A percentile compares a stretch with the other conserved stretches of the same genome.
These are phyloP conservation scores for Thalassiosira allenii DNA, from an alignment of 352 stramenopile genomes.

Conservation along the genomic window DNA sequence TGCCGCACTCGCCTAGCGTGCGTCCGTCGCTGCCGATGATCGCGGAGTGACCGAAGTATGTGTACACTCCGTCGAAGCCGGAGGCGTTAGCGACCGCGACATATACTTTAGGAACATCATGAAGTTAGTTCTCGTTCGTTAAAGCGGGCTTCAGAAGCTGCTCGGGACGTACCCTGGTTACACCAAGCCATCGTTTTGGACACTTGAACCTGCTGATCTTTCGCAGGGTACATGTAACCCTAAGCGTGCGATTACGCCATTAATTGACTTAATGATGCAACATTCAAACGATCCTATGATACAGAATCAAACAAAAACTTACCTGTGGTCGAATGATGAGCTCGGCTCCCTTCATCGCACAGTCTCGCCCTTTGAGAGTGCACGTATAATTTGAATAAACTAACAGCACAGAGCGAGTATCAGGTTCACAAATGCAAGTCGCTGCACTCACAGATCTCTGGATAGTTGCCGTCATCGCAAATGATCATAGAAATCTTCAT, in stretches of 20 bases:
- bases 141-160: too few species aligned
- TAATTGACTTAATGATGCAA: too few species aligned
- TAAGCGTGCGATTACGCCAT: too few species aligned
- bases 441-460: conserved; percentile 66
- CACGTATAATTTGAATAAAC: background rate
- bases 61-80: conserved; percentile 80
- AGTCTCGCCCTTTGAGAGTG: conserved; percentile 56
- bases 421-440: too few species aligned
- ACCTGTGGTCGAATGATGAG: conserved; percentile 77
- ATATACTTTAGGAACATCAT: conserved; percentile 14
- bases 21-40: conserved; percentile 79
- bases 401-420: too few species aligned
- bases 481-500: conserved; percentile 85
- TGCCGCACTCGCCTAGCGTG: conserved; percentile 81
- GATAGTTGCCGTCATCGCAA: conserved; percentile 85
- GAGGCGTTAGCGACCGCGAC: conserved; percentile 84
- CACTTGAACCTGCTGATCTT: conserved; percentile 84
- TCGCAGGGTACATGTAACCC: conserved; percentile 80
- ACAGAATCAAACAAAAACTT: conserved; percentile 28
- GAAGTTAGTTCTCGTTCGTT: too few species aligned
- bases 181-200: conserved; percentile 85
- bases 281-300: too few species aligned
- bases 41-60: conserved; percentile 78
- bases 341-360: conserved; percentile 80
- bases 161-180: too few species aligned